phyloP scores from a whole-genome alignment of 345 rosid genomes.

The Rhizophora apiculata region DNA sequence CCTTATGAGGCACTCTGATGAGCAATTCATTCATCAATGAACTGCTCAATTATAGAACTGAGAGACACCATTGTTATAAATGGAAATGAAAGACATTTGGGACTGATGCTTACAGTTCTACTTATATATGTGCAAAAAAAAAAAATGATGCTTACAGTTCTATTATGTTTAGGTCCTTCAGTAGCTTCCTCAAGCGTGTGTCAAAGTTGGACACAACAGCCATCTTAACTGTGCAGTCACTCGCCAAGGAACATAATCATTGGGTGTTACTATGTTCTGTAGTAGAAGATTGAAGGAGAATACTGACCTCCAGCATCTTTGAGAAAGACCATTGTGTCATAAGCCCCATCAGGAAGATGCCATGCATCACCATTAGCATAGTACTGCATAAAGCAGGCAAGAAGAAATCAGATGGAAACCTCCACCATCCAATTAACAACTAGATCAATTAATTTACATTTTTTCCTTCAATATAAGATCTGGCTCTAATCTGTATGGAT shows the following conservation, averaged over 20 bases:
- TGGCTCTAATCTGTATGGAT: neutral
- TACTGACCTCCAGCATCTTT: constrained; percentile 81
- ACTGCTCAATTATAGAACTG: neutral
- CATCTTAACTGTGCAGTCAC: constrained; percentile 59
- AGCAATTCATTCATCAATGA: neutral
- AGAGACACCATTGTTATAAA: neutral
- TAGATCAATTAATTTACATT: neutral
- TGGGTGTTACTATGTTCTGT: constrained; percentile 1
- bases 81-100: neutral
- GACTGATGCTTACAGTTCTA: constrained; percentile 58
- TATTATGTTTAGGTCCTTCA: constrained; percentile 71
- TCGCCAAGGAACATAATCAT: constrained; percentile 23
- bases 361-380: constrained; percentile 82
- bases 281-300: constrained; percentile 29
- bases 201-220: constrained; percentile 93
- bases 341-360: constrained; percentile 81
- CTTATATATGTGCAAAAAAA: too few relatives aligned
- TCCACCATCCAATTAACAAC: neutral
- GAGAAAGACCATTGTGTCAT: constrained; percentile 51
- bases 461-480: neutral
- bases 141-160: constrained; percentile 55
- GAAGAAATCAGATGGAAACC: constrained; percentile 9
- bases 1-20: neutral
- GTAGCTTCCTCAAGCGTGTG: constrained; percentile 65
- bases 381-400: constrained; percentile 42